Base-by-base conservation (phyloP, 768 basidiomycete species). In the Myochromella boudieri region DNA sequence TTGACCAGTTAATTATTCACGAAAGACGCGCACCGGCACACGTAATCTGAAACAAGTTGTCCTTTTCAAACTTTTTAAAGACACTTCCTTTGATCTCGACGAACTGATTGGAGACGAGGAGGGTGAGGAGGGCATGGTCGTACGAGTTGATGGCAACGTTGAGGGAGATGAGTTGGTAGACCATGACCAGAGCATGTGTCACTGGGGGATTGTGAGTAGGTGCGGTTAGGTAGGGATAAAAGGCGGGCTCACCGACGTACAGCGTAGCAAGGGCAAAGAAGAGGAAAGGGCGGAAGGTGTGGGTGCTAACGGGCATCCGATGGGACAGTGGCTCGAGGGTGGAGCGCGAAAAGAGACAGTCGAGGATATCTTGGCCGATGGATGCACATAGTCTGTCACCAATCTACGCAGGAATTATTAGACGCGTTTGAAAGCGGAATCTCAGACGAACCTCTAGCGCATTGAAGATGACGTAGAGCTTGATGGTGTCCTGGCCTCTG, bases 71-170 rank as follows among this genome's bases (percentile, higher is more conserved):
- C 63, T 88, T 97, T 69, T 98, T 99, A 82, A 99, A 99, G 1
- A 99, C 97, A 62, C 91, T 93, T 26, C 95, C 95, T 68, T 99
- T 99, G 67, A 98, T 98, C 68, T 99, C 97, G 26, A 98, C 95
- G 59, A 99, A 98, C 65, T 99, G 97, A 61, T 98, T 99, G 36
- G 93, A 97, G 36, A 99, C 84, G 6, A 99, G 77, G 0, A 99
- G 78, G 0, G 95, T 97, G 31, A 99, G 75, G 6, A 99, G 81
- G 2, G 95, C 87, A 58, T 98, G 90, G 63, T 97, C 95, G 64
- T 95, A 99, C 14, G 94, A 95, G 68, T 98, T 98, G 61, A 99
- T 88, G 4, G 97, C 95, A 27, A 99, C 95, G 54, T 98, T 98
- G 46, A 99, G 76, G 4, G 94, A 81, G 44, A 95, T 89, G 40